These are phyloP conservation scores for Pseudozyma pruni DNA, from an alignment of 1,284 basidiomycete genomes.

Conservation along the genomic window DNA sequence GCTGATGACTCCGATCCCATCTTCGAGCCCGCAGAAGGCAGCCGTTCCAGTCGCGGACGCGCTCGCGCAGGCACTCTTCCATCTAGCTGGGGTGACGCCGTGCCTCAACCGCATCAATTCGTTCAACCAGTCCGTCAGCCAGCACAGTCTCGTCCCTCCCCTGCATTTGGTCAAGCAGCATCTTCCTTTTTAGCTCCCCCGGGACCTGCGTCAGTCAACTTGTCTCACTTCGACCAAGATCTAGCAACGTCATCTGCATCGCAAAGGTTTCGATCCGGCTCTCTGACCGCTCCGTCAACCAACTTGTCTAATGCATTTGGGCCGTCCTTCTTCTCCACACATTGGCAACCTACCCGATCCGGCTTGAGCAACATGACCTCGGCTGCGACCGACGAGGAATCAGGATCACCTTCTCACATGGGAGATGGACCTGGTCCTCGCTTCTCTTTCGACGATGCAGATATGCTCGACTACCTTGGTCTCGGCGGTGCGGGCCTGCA, in stretches of 20 bases:
- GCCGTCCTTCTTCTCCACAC: constrained; percentile 55
- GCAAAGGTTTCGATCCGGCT: constrained; percentile 47
- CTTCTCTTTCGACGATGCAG: constrained; percentile 32
- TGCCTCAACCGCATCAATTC: constrained; percentile 11
- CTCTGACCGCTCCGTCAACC: constrained; percentile 37
- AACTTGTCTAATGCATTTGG: constrained; percentile 52
- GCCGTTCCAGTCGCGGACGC: constrained; percentile 32
- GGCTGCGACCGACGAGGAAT: constrained; percentile 18
- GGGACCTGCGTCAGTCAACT: background rate
- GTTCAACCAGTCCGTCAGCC: constrained; percentile 5
- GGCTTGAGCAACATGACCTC: constrained; percentile 47
- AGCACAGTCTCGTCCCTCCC: background rate
- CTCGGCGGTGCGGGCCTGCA: constrained; percentile 24
- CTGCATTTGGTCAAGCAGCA: background rate
- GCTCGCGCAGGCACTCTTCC: constrained; percentile 59
- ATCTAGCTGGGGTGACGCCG: constrained; percentile 50
- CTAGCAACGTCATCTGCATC: constrained; percentile 13
- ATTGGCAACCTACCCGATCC: constrained; percentile 47
- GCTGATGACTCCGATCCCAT: constrained; percentile 49
- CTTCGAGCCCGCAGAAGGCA: constrained; percentile 13
- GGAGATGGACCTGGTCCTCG: constrained; percentile 13
- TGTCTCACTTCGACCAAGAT: background rate
- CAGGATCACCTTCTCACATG: background rate
- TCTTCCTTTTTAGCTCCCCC: constrained; percentile 9
- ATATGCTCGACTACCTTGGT: constrained; percentile 62